Evolutionary conservation across 179 eudicot species (phyloP), one percentile per base, ranked within the genome.

Genomic region (Actinidia arguta): DNA sequence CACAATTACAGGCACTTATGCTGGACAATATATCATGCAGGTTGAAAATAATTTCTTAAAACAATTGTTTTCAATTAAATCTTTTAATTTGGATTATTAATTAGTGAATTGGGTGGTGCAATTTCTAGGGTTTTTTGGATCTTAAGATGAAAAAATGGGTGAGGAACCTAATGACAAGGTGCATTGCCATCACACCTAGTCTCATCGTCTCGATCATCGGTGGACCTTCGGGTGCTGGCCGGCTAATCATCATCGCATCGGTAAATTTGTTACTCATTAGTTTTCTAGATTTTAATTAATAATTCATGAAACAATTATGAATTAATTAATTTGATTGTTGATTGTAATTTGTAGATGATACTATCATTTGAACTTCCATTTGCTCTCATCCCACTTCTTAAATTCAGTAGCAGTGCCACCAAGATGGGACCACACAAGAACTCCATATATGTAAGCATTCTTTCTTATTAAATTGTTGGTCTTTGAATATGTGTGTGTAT

Each of bases 1-100:
- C 22, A 84, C 98, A 54, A 96, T 96, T 74, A 95, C 98, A 4
- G 98, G 98, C 18, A 96, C 99, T 17, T 96, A 96, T 91, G 98
- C 99, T 70, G 99, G 99, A 22, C 99, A 96, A 79, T 96, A 73
- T 79, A 89, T 96, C 69, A 95, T 96, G 99, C 98, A 96, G 95
- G 95, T 91, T 27, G 20, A 18, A 5, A 58, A 76, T 25, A 54
- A 36, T 17, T 55, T 55, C 48, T 31, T 17, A 55, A 4, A 11
- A 31, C 36, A 72, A 52, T 27, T 2, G 8, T 12, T 75, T 17
- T 9, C 7, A 9, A 6, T 48, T 18, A 44, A 70, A 39, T 36
- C 6, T 20, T 20, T 44, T 42, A 46, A 20, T 17, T 0, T 1
- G 25, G n/a, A 24, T 55, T 54, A 75, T 24, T 14, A 13, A 51